A percentile compares a stretch with the other conserved stretches of the same genome.
These are phyloP conservation scores for Saccharomycopsis crataegensis DNA, from an alignment of 1,139 yeast genomes.

Conservation along the genomic window DNA sequence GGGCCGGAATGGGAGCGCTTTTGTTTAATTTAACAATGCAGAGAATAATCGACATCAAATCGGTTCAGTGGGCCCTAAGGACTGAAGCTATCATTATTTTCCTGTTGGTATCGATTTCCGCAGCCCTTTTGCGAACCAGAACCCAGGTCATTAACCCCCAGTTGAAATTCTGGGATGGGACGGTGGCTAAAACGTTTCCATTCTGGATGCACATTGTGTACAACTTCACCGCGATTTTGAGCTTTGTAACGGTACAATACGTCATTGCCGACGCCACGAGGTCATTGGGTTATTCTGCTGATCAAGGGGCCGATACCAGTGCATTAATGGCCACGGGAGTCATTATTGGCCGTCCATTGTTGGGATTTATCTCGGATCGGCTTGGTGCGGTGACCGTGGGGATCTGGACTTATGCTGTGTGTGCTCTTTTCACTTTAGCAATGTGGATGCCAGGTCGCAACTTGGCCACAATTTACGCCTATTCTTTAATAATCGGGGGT, in stretches of 20 bases:
- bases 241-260: conserved; percentile 52
- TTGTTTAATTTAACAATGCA: conserved; percentile 34
- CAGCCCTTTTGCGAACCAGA: conserved; percentile 39
- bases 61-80: conserved; percentile 61
- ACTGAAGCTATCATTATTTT: conserved; percentile 41
- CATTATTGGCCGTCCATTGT: conserved; percentile 51
- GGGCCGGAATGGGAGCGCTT: conserved; percentile 47
- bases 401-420: conserved; percentile 25
- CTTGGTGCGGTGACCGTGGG: conserved; percentile 50
- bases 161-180: conserved; percentile 24
- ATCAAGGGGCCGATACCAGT: conserved; percentile 52
- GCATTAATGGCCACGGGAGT: conserved; percentile 58
- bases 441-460: no score
- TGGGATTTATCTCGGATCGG: conserved; percentile 48
- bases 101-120: conserved; percentile 27
- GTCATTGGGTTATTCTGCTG: conserved; percentile 46
- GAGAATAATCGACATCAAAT: conserved; percentile 32
- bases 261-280: conserved; percentile 53
- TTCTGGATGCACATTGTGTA: conserved; percentile 39
- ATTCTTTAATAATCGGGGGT: no score
- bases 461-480: no score
- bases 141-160: conserved; percentile 29
- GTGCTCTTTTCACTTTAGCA: no score
- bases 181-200: conserved; percentile 32
- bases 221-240: conserved; percentile 44